Base-by-base conservation (phyloP, 2,329 filamentous ascomycete genomes). In the Colletotrichum sojae region DNA sequence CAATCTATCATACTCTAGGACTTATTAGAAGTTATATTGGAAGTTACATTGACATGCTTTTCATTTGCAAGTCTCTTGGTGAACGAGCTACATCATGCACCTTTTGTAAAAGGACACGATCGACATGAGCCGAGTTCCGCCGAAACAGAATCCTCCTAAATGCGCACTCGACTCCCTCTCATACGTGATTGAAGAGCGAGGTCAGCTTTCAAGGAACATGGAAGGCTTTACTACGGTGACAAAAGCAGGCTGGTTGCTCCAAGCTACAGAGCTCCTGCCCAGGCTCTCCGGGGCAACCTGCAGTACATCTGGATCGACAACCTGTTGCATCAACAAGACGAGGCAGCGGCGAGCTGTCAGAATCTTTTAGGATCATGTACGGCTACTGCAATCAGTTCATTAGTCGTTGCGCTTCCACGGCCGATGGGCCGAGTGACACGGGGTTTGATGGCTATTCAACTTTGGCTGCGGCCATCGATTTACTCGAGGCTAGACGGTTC, bases 151-250 rank as follows among this genome's bases (percentile, higher is more conserved):
- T 57, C 1, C 76, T 75, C 0, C 20, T 46, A 0, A 81, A 80
- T 59, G 77, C 76, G 22, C 22, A 25, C 4, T 25, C 22, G 12
- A 81, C 81, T 25, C 73, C 81, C 0, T 81, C 79, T 3, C 80
- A 81, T 51, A 80, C 77, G 0, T 81, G 79, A 78, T 74, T 70
- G 8, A 60, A 73, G 2, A 74, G 74, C 0, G 78, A 80, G 52
- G 72, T 79, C 1, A 71, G 69, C 2, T 76, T 76, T 36, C 71
- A 77, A 16, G 75, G 22, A 1, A 77, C 15, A 65, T 74, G 25
- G 48, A 62, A 69, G 2, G 39, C 13, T 22, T 46, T 6, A 2
- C 27, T 2, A 25, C 25, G 5, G 15, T 4, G 6, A 13, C 43
- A 4, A 40, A 27, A 40, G 18, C 5, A 27, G 48, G 16, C 8